Base-by-base conservation (phyloP, 2,329 filamentous ascomycete genomes). In the Ilyonectria mors-panacis region DNA sequence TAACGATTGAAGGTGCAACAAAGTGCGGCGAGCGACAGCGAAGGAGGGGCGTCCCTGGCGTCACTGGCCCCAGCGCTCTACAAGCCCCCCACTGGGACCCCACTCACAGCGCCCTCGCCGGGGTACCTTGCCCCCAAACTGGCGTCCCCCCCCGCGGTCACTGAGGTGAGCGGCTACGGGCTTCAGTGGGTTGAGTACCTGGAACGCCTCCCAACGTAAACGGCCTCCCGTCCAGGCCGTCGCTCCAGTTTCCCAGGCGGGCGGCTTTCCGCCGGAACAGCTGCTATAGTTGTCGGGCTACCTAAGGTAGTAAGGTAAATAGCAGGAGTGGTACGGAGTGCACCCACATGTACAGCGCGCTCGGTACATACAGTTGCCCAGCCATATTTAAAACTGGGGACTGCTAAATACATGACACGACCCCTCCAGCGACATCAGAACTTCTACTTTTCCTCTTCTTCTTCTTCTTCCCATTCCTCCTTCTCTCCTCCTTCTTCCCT, bases 321-420 rank as follows among this genome's bases (percentile, higher is more conserved):
- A 17, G 37, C 6, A 15, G 15, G 37, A 39, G 12, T 6, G 13
- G 37, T 13, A 15, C 12, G 21, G 23, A 15, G 45, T 28, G 26
- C 56, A 53, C 28, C 44, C 50, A 54, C 50, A 53, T 39, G 50
- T 60, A 45, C 63, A 39, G 48, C 50, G 59, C 47, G 12, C 44
- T 23, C 23, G 6, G 45, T 48, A 48, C 45, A 28, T 30, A 55
- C 58, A 51, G 51, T 61, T 59, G 60, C 65, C 69, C 69, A 69
- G 66, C 37, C 66, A 66, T 70, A 60, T 73, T 75, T 70, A 76
- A 75, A 75, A 75, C 72, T 75, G 74, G 73, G 63, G 70, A 69
- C 64, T 65, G 63, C 72, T 75, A 71, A 68, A 66, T 76, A 73
- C 76, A 77, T 78, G 75, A 76, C 76, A 78, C 74, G 76, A 78